Evolutionary conservation across 2,329 filamentous ascomycete species (phyloP), one percentile per base, ranked within the genome.

Genomic region (Eutypa lata): DNA sequence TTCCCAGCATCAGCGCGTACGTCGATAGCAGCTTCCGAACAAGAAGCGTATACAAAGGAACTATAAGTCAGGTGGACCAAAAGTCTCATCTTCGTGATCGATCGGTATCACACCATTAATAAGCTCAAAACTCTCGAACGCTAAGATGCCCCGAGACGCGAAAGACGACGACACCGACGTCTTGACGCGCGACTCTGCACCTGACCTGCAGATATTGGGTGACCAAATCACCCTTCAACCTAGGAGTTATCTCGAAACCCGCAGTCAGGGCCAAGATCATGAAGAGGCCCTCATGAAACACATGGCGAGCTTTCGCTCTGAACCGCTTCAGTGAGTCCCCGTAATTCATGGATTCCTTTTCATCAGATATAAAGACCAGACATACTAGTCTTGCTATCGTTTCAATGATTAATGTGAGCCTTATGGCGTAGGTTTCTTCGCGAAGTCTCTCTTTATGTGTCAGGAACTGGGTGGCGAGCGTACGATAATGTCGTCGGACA

Each of bases 401-500:
- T 24, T 43, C 50, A 1, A 40, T 47, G 31, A n/a, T 18, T 38
- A 18, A 40, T 26, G n/a, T 7, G 52, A n/a, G 56, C 68, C 49
- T 61, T 56, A 47, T 22, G 40, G 33, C 56, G 48, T 74, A 88
- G 91, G 58, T 97, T 97, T 69, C 83, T 97, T 28, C 90, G 91
- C 61, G 94, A 99, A 76, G 88, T 99, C 33, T 94, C 90, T 46
- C 80, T 96, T 33, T 92, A 97, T 72, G 89, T 97, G 58, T 93
- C 91, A 13, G 94, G 94, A 51, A 88, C 89, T 48, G 93, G 92
- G 68, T 99, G 94, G 94, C 89, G 94, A 56, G 90, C 90, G 55
- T 99, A 99, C 75, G 91, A 97, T 66, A 78, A 88, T 57, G 82
- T 92, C 57, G 87, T 97, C 62, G 94, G 94, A 21, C 92, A 96